Conservation (phyloP, 108 stramenopile species). For the Chaetoceros muelleri region DNA sequence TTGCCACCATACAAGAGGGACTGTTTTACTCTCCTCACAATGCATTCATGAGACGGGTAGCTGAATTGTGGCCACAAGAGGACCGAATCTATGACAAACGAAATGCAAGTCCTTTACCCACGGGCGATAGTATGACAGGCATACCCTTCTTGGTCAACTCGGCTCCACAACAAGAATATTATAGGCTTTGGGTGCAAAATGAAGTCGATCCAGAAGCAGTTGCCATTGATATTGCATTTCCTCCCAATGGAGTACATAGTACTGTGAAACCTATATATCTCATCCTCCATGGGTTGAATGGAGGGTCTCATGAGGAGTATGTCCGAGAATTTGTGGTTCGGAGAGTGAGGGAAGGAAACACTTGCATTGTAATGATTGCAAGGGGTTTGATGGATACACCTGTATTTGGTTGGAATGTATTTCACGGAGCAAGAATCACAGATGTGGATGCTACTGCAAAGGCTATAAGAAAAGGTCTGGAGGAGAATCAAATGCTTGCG, state of each 20-base stretch:
- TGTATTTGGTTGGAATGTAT: conserved; percentile 57
- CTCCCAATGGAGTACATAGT: conserved; percentile 35
- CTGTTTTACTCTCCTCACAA: conserved; percentile 46
- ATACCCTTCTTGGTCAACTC: conserved; percentile 62
- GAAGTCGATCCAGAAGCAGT: conserved; percentile 43
- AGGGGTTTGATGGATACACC: conserved; percentile 82
- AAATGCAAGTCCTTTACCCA: conserved; percentile 52
- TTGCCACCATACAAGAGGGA: conserved; percentile 40
- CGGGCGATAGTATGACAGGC: conserved; percentile 76
- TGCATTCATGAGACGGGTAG: conserved; percentile 31
- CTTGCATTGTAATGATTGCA: conserved; percentile 70
- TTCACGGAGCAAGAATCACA: conserved; percentile 78
- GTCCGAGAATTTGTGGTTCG: conserved; percentile 65
- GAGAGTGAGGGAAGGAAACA: conserved; percentile 43
- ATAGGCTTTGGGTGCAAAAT: conserved; percentile 40
- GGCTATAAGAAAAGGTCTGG: conserved; percentile 36
- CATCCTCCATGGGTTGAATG: conserved; percentile 86
- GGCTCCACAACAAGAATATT: conserved; percentile 29
- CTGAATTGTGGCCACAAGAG: conserved; percentile 40
- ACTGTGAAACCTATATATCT: conserved; percentile 61
- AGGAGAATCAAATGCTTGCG: conserved; percentile 31
- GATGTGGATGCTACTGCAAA: conserved; percentile 71
- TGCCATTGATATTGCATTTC: conserved; percentile 79
- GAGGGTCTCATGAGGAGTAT: conserved; percentile 76
- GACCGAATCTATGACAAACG: conserved; percentile 33